phyloP scores from a whole-genome alignment of 768 basidiomycete species.

The Pleurotus eryngii region DNA sequence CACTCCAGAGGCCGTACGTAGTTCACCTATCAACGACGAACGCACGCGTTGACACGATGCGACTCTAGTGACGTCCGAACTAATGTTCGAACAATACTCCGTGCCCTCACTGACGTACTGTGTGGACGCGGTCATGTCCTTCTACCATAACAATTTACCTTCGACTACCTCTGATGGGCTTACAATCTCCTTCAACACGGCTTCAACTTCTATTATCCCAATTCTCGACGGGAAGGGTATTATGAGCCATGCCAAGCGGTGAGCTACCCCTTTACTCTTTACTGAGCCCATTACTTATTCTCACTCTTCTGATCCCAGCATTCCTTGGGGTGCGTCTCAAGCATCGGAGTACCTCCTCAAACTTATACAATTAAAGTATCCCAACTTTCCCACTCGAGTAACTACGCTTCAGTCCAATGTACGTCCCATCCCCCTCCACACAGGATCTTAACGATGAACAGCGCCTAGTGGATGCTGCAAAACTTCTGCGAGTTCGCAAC shows the following conservation, averaged over 20 bases:
- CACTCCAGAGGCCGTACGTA: slow-evolving; percentile 82
- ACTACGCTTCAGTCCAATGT: slow-evolving; percentile 77
- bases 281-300: too few relatives aligned
- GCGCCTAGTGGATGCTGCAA: slow-evolving; percentile 81
- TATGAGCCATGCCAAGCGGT: slow-evolving; percentile 87
- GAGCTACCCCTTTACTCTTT: neutral
- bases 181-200: slow-evolving; percentile 87
- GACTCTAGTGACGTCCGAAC: slow-evolving; percentile 86
- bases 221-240: slow-evolving; percentile 80
- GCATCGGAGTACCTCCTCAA: slow-evolving; percentile 90
- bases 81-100: slow-evolving; percentile 91
- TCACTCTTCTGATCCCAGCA: slow-evolving; percentile 39
- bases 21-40: neutral
- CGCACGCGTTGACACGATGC: neutral
- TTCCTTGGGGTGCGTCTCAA: slow-evolving; percentile 92
- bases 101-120: slow-evolving; percentile 86
- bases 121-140: slow-evolving; percentile 89
- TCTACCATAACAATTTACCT: slow-evolving; percentile 73
- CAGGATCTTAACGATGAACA: neutral
- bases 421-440: slow-evolving; percentile 18
- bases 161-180: slow-evolving; percentile 61
- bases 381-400: slow-evolving; percentile 85
- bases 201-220: slow-evolving; percentile 89
- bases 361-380: slow-evolving; percentile 93
- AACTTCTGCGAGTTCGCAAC: slow-evolving; percentile 80